Base-by-base conservation (phyloP, 2,329 filamentous ascomycete genomes). In the Fusarium transvaalense region DNA sequence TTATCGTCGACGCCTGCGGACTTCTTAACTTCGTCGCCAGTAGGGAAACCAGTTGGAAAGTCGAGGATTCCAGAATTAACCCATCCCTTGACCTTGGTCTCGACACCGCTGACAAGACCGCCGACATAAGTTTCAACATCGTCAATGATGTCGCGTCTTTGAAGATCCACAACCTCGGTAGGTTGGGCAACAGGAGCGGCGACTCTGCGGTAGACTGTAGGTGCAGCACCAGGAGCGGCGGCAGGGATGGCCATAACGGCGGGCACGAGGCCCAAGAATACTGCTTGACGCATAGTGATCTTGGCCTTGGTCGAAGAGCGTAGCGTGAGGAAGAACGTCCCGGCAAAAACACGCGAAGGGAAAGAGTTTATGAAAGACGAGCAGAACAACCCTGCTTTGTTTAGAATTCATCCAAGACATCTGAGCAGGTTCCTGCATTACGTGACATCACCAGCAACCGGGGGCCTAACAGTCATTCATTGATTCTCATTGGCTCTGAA, bases 21-120 rank as follows among this genome's bases (percentile, higher is more conserved):
- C 68, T 85, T 89, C 74, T 86, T 78, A 2, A 92, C 91, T 9
- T 82, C 80, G 39, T 81, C 81, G 35, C 88, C 89, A 5, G 85
- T 89, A 2, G 91, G 90, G 37, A 93, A 86, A 69, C 85, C 83
- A 56, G 89, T 85, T 76, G 91, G 91, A 80, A 86, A 92, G 58
- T 91, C 85, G 2, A 90, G 88, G 2, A 93, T 83, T 23, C 89
- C 89, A 4, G 86, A 88, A 3, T 86, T 85, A 38, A 91, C 83
- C 62, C 87, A 90, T 14, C 84, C 86, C 14, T 88, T 87, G 35
- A 89, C 80, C 25, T 82, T 82, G 43, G 84, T 85, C 38, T 86
- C 87, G 3, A 91, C 74, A 10, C 78, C 78, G 46, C 80, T 82
- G 41, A 87, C 79, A 9, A 86, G 76, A 45, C 87, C 79, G 53